Percentiles rank a stretch among this genome's conserved stretches.
Conservation (phyloP, 225 moss, liverwort and hornwort genomes). For the Antitrichia curtipendula region DNA sequence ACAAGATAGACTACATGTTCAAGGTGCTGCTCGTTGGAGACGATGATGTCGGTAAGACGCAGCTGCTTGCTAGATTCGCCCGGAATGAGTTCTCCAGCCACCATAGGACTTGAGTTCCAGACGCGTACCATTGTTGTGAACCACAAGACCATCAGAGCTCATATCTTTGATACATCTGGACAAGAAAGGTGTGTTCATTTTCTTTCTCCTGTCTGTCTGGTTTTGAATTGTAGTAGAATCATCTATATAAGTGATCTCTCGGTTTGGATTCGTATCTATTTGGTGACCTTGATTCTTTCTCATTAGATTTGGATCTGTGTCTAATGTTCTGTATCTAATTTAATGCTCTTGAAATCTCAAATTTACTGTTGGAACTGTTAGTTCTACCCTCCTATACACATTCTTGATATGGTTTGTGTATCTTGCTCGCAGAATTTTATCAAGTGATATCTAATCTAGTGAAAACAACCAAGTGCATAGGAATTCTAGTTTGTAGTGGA, state of each 20-base stretch:
- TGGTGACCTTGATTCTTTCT: neutral
- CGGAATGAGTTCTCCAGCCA: neutral
- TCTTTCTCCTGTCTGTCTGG: neutral
- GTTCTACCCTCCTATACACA: neutral
- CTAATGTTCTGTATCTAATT: neutral
- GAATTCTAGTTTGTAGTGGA: neutral
- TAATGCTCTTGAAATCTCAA: neutral
- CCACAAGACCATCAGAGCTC: constrained; percentile 87
- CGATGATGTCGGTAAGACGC: neutral
- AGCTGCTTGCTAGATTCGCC: neutral
- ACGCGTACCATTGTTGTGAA: constrained; percentile 74
- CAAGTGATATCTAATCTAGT: neutral
- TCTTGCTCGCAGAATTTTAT: neutral
- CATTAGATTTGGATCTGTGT: neutral
- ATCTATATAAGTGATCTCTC: neutral
- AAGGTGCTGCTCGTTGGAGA: constrained; percentile 71
- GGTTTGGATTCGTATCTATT: neutral
- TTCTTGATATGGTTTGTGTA: neutral
- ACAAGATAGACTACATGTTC: constrained; percentile 83
- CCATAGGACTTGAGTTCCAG: no score
- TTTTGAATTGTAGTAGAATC: neutral
- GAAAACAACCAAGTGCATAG: neutral
- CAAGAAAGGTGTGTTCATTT: constrained; percentile 60
- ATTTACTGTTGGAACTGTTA: neutral
- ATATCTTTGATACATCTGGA: constrained; percentile 95